Percentiles rank a stretch among this genome's conserved stretches.
phyloP scores from a whole-genome alignment of 1,284 basidiomycete genomes.

The Taiwanofungus camphoratus region DNA sequence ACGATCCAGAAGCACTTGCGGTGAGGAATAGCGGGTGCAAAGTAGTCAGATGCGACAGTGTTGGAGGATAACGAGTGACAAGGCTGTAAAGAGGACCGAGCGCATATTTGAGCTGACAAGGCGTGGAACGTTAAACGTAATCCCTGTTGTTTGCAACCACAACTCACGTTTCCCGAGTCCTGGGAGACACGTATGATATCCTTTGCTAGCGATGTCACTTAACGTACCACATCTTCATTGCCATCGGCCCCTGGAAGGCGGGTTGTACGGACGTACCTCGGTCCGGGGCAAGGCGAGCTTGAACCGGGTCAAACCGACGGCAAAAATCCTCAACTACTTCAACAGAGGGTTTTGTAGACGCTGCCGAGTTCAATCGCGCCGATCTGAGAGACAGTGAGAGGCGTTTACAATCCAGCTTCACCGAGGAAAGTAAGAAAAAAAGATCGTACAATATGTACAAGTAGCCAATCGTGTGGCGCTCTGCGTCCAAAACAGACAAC shows the following conservation, averaged over 20 bases:
- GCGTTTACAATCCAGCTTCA: neutral
- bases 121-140: slow-evolving; percentile 1
- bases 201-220: slow-evolving; percentile 32
- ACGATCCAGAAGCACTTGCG: slow-evolving; percentile 15
- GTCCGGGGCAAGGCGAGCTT: slow-evolving; percentile 60
- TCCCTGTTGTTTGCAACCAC: neutral
- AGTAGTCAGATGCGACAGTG: slow-evolving; percentile 55
- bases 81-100: slow-evolving; percentile 55
- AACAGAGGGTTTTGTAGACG: slow-evolving; percentile 25
- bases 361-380: slow-evolving; percentile 39
- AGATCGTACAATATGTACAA: slow-evolving; percentile 62
- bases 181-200: slow-evolving; percentile 26
- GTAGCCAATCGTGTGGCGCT: slow-evolving; percentile 53
- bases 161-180: slow-evolving; percentile 20
- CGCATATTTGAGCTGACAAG: slow-evolving; percentile 34
- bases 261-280: slow-evolving; percentile 39
- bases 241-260: too few relatives aligned
- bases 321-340: slow-evolving; percentile 53
- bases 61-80: slow-evolving; percentile 53
- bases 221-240: slow-evolving; percentile 8
- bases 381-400: slow-evolving; percentile 33
- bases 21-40: slow-evolving; percentile 55
- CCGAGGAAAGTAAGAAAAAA: slow-evolving; percentile 12
- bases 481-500: slow-evolving; percentile 46
- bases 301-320: slow-evolving; percentile 46